Conservation (phyloP, 2,329 filamentous ascomycete species). For the Fusarium penzigii region DNA sequence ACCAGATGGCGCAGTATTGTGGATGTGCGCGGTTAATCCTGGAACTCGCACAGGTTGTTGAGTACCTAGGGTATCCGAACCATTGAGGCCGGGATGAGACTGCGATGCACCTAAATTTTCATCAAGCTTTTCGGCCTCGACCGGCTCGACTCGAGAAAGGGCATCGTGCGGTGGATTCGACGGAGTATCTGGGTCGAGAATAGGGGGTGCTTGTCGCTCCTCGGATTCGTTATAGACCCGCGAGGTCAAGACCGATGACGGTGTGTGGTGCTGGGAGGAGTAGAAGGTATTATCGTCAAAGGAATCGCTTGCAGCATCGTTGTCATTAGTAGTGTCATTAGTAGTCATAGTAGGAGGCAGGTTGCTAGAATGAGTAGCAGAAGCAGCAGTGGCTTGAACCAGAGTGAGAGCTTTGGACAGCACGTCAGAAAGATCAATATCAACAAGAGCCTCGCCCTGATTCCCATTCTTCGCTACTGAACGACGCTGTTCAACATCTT, state of each 20-base stretch:
- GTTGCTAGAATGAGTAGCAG: slow-evolving; percentile 57
- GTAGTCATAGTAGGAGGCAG: slow-evolving; percentile 50
- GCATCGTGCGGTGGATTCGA: slow-evolving; percentile 11
- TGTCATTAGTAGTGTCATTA: slow-evolving; percentile 52
- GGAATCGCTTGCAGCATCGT: slow-evolving; percentile 70
- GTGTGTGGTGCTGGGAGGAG: slow-evolving; percentile 88
- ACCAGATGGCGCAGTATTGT: slow-evolving; percentile 8
- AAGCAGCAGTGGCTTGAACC: slow-evolving; percentile 68
- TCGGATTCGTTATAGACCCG: slow-evolving; percentile 49
- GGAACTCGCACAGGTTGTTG: slow-evolving; percentile 28
- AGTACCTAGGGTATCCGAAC: slow-evolving; percentile 13
- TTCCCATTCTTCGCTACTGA: slow-evolving; percentile 40
- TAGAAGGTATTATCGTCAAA: slow-evolving; percentile 96
- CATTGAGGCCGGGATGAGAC: slow-evolving; percentile 5
- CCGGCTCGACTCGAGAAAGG: slow-evolving; percentile 7
- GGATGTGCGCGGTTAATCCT: slow-evolving; percentile 34
- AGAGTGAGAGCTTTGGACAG: slow-evolving; percentile 69
- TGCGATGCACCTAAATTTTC: slow-evolving; percentile 9
- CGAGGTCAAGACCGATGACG: slow-evolving; percentile 52
- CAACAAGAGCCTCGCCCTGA: slow-evolving; percentile 57
- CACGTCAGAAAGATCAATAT: slow-evolving; percentile 73
- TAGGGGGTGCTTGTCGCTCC: slow-evolving; percentile 27
- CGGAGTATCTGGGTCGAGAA: slow-evolving; percentile 12
- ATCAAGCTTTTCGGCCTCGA: slow-evolving; percentile 6
- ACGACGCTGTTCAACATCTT: slow-evolving; percentile 70